Evolutionary conservation across 495 filamentous ascomycete species (phyloP), one percentile per base, ranked within the genome.

Genomic region (Penicillium lagena): DNA sequence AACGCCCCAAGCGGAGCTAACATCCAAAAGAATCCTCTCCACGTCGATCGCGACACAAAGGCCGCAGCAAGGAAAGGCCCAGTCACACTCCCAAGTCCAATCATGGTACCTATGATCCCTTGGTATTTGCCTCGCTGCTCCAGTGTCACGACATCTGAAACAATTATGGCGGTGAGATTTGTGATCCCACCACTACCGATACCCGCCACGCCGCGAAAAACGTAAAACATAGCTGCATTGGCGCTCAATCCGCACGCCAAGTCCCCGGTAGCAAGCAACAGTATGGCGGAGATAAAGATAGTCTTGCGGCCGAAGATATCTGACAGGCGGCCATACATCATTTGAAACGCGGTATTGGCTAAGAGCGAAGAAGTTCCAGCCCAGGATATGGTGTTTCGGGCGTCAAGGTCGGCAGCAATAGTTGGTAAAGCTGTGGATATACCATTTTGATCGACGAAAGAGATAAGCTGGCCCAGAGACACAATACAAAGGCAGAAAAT

Each of bases 301-400:
- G 63, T 59, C 54, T 77, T 78, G 9, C 75, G 67, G 11, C 76
- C 76, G 41, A 76, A 70, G 32, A 78, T 76, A 55, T 78, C 70
- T 1, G 74, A 78, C 8, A 81, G 52, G 6, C 77, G 66, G 15
- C 76, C 75, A 42, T 78, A 79, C 1, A 78, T 60, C 12, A 76
- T 69, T 33, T 75, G 73, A 37, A 83, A 85, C 32, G 79, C 76
- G 8, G 80, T 83, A 51, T 82, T 82, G 1, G 80, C 80, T 31
- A 89, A 77, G 9, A 87, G 63, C 17, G 80, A 81, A 9, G 82
- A 82, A 1, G 82, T 87, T 9, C 82, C 85, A 3, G 83, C 75
- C 84, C 83, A 89, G 0, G 77, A 82, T 39, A 86, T 80, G 13
- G 76, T 80, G 12, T 73, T 67, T 22, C 60, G 51, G 1, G 71